Percentiles rank a stretch among this genome's conserved stretches.
Conservation (phyloP, 1,139 yeast genomes). For the Diutina mesorugosa region DNA sequence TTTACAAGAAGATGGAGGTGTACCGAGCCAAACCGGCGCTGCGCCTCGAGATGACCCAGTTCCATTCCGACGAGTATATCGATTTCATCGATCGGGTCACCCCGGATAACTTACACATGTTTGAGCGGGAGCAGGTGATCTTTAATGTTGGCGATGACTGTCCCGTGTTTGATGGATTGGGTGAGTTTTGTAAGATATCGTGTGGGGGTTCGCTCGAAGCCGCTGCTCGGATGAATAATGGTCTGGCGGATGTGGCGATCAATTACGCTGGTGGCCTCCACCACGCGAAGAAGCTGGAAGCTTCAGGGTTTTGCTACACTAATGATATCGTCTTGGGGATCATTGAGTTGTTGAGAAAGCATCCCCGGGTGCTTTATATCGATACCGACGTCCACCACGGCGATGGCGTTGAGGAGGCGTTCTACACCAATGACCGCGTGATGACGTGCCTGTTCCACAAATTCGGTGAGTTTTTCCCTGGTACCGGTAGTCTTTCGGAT, state of each 20-base stretch:
- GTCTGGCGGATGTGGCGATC: neutral
- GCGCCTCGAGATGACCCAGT: conserved; percentile 1
- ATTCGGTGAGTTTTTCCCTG: conserved; percentile 2
- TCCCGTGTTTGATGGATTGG: conserved; percentile 1
- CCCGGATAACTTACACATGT: conserved; percentile 1
- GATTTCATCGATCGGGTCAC: neutral
- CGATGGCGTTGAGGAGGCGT: conserved; percentile 2
- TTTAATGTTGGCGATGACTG: conserved; percentile 1
- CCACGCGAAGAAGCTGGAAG: conserved; percentile 2
- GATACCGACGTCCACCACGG: conserved; percentile 2
- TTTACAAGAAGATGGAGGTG: conserved; percentile 1
- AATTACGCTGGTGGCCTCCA: conserved; percentile 1
- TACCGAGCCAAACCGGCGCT: conserved; percentile 1
- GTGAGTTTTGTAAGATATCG: neutral
- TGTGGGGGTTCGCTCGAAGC: conserved; percentile 1
- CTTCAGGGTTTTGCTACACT: conserved; percentile 1
- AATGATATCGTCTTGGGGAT: conserved; percentile 1
- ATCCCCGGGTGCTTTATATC: neutral
- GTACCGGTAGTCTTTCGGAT: neutral
- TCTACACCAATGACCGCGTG: conserved; percentile 1
- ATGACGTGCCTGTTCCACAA: conserved; percentile 1
- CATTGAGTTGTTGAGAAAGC: neutral
- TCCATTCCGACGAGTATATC: neutral
- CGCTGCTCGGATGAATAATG: conserved; percentile 2
- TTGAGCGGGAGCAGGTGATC: conserved; percentile 1